Evolutionary conservation across 805 yeast genomes (phyloP), one percentile per base, ranked within the genome.

Genomic region (Sugiyamaella mastotermitis): DNA sequence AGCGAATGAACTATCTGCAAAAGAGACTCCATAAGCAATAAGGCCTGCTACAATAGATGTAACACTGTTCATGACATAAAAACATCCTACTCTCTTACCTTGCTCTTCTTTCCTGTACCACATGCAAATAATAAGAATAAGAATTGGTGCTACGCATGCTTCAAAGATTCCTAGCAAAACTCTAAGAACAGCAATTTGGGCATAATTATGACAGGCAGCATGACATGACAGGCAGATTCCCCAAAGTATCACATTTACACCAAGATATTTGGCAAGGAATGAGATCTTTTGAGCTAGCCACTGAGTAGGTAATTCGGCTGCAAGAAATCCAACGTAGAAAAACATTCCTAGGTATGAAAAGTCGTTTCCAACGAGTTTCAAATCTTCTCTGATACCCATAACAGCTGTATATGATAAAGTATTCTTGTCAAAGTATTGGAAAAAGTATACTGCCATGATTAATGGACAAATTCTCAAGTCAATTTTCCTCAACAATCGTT

Each of bases 51-150:
- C 24, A 22, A 22, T 10, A 7, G 24, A 22, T 7, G 24, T 22
- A 22, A 22, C 7, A 22, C 24, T 22, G 24, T 33, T 33, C 36
- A 33, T 33, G 26, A 49, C 64, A 43, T 68, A 63, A 69, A 74
- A 71, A 18, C 62, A 41, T 17, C 66, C 58, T 2, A 63, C 54
- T 31, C 74, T 55, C 33, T 33, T 33, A 13, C 80, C 80, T 36
- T 76, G 74, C 43, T 61, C 61, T n/a, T 45, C 45, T 15, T 58
- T 48, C 42, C 64, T 68, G 66, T 75, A 78, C 72, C 78, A 78
- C 57, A 73, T 78, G 18, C 73, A 56, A 4, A 80, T 77, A 34
- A 78, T 53, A 23, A 73, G 61, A 19, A 74, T 71, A 57, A 73
- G 73, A 4, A 77, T 69, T 3, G 84, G 83, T 10, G 36, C 36